Evolutionary conservation across 371 early-diverging fungal species (phyloP), one percentile per base, ranked within the genome.

Genomic region (Circinella minor): DNA sequence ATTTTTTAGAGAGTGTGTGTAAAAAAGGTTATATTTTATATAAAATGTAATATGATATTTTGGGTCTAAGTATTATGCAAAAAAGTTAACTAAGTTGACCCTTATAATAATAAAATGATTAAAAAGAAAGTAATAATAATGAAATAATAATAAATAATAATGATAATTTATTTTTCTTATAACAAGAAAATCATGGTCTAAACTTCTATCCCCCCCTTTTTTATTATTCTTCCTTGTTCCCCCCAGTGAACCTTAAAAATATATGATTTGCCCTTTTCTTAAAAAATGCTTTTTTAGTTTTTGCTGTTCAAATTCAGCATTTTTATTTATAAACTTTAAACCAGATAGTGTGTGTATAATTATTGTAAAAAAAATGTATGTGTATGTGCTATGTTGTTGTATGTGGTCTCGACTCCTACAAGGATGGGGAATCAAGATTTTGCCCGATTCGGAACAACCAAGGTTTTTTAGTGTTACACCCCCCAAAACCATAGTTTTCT

Each of bases 351-450:
- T 57, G 57, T 57, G 11, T 27, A 43, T 43, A 43, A 43, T 9
- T 43, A 43, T 9, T 9, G 11, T 43, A 43, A 43, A 43, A 43
- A 43, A 43, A 43, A 43, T 43, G 43, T 43, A 9, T 39, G n/a
- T 27, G 27, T 27, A 2, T 2, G 27, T 27, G 27, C 27, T 27
- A 27, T 43, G 43, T 43, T 43, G 11, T 43, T 9, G 6, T 9
- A 43, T 51, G 57, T 34, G 51, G 51, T 65, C 65, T 65, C 51
- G 65, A 65, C 51, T 65, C 65, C 48, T 48, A 46, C 54, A 46
- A 51, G 15, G 38, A 46, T 49, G 54, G 34, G 27, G 48, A 47
- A 65, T 48, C 65, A 65, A 47, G 48, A 54, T 36, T 48, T 49
- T 36, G 9, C 65, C 48, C 43, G 54, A 65, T 57, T 57, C 57